Percentiles rank a stretch among this genome's conserved stretches.
These are phyloP conservation scores for Rugonectria rugulosa DNA, from an alignment of 2,329 filamentous ascomycete genomes.

Conservation along the genomic window DNA sequence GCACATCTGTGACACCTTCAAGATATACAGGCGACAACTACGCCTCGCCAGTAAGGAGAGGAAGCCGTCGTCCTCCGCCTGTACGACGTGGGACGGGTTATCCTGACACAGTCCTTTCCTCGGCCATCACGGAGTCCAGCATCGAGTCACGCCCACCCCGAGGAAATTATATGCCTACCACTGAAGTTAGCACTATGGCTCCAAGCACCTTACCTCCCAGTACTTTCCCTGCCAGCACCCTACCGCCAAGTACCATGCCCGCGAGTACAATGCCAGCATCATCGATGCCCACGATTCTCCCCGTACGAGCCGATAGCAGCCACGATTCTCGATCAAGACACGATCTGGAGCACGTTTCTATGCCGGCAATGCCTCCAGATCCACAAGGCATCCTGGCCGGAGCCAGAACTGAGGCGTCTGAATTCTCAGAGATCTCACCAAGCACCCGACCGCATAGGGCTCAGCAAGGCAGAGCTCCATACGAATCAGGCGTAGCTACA, in stretches of 20 bases:
- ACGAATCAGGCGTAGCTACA: conserved; percentile 54
- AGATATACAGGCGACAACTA: conserved; percentile 75
- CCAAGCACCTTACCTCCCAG: conserved; percentile 8
- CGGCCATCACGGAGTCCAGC: conserved; percentile 47
- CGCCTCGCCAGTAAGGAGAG: conserved; percentile 54
- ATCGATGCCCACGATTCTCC: conserved; percentile 30
- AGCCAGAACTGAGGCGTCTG: conserved; percentile 32
- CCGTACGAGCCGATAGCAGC: conserved; percentile 34
- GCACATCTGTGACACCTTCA: conserved; percentile 61
- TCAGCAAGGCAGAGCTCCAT: conserved; percentile 53
- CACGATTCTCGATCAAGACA: conserved; percentile 51
- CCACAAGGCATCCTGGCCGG: conserved; percentile 52
- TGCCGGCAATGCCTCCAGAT: conserved; percentile 64
- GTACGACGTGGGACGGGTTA: conserved; percentile 43
- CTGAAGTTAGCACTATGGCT: conserved; percentile 18
- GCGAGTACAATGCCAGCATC: conserved; percentile 13
- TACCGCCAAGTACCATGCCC: conserved; percentile 27
- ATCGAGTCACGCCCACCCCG: conserved; percentile 42
- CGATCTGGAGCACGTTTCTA: conserved; percentile 49
- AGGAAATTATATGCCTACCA: conserved; percentile 36
- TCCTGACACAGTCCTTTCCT: conserved; percentile 39
- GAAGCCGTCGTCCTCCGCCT: conserved; percentile 41
- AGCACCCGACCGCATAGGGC: conserved; percentile 51
- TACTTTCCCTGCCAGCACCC: neutral
- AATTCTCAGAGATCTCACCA: conserved; percentile 42